These are phyloP conservation scores for Sarocladium brachiariae DNA, from an alignment of 2,329 filamentous ascomycete species.

Conservation along the genomic window DNA sequence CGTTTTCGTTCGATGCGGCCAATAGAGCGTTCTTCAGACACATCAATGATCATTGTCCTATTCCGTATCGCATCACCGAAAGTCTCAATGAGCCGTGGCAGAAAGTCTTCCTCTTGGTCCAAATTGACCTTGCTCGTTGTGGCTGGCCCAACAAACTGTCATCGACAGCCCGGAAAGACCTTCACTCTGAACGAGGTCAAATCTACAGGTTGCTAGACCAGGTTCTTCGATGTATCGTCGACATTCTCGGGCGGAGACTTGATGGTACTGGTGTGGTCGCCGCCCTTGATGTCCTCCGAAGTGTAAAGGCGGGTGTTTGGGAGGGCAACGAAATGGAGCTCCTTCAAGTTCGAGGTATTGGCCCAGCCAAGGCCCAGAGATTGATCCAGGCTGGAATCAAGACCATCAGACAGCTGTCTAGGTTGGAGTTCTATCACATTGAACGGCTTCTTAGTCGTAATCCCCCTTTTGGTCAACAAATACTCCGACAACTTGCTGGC, in stretches of 20 bases:
- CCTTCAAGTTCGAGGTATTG: constrained; percentile 74
- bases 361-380: constrained; percentile 67
- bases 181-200: constrained; percentile 23
- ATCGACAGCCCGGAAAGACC: constrained; percentile 23
- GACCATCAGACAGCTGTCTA: constrained; percentile 63
- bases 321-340: constrained; percentile 76
- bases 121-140: constrained; percentile 59
- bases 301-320: constrained; percentile 69
- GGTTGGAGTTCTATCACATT: constrained; percentile 61
- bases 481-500: constrained; percentile 55
- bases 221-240: constrained; percentile 30
- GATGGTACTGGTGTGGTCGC: constrained; percentile 61
- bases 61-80: constrained; percentile 30
- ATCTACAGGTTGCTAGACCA: constrained; percentile 27
- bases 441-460: constrained; percentile 73
- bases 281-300: constrained; percentile 71
- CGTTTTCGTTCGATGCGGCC: constrained; percentile 26
- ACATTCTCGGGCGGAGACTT: constrained; percentile 27
- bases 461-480: constrained; percentile 70
- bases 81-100: constrained; percentile 55
- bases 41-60: constrained; percentile 31
- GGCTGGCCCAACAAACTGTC: constrained; percentile 49
- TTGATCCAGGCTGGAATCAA: constrained; percentile 64
- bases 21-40: constrained; percentile 30
- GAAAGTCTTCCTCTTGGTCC: constrained; percentile 70